Base-by-base conservation (phyloP, 306 rosid species). In the Cucurbita pepo region DNA sequence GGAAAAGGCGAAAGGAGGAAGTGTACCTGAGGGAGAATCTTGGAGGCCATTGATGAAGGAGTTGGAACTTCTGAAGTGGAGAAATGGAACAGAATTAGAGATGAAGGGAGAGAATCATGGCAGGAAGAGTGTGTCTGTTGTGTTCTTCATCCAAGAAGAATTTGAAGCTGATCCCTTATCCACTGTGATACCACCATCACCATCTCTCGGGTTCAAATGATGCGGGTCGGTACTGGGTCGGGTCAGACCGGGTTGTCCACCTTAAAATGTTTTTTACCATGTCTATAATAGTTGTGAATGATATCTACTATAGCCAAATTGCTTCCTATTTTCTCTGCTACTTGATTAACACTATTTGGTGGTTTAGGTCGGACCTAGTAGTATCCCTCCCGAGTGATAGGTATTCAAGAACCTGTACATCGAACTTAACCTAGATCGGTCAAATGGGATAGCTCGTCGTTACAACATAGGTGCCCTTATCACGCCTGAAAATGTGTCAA, bases 11-110 rank as follows among this genome's bases (percentile, higher is more conserved):
- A 80, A 19, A 56, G 18, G 22, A 75, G 54, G 69, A 72, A 78
- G 74, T 30, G 34, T 70, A 89, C 97, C 97, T 90, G 96, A 65
- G 90, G 87, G 44, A 87, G 79, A 79, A 88, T 80, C 77, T 83
- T 92, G 71, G 95, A 81, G 55, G 84, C 95, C 95, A 90, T 89
- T 60, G 76, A 10, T 44, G 21, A 18, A 7, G 74, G 18, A 71
- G 34, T 52, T 41, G 51, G 56, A 83, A 80, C 76, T 72, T 79
- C 43, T 3, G 75, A 53, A 47, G 69, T 19, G 40, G 53, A 19
- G 40, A 65, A 14, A 16, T 36, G 78, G 41, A n/a, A 71, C 76
- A 19, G 75, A 57, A 38, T 52, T 56, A 34, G 36, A 51, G 71
- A 75, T 77, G 76, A 50, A n/a, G 86, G 50, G 75, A 10, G 22